These are phyloP conservation scores for Solanum pinnatisectum DNA, from an alignment of 257 asterid species.

Conservation along the genomic window DNA sequence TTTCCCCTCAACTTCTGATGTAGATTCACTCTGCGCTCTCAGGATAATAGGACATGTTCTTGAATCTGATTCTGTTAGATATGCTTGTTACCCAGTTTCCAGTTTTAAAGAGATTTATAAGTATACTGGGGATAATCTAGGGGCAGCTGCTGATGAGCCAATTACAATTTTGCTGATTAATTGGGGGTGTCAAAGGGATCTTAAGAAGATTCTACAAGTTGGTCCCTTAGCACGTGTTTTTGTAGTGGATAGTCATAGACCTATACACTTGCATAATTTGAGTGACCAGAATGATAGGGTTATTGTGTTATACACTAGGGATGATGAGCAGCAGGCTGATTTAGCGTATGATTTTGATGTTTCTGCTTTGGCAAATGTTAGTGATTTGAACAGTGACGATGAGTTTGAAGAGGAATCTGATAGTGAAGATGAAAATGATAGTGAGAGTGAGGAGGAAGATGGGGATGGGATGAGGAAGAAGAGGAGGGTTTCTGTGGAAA, in stretches of 20 bases:
- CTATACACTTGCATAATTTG: slow-evolving; percentile 87
- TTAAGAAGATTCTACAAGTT: slow-evolving; percentile 44
- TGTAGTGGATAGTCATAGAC: slow-evolving; percentile 95
- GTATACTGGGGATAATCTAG: slow-evolving; percentile 56
- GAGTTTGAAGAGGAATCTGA: slow-evolving; percentile 65
- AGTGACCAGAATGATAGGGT: slow-evolving; percentile 63
- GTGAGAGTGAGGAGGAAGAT: slow-evolving; percentile 42
- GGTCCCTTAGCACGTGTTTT: slow-evolving; percentile 64
- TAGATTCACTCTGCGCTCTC: slow-evolving; percentile 83
- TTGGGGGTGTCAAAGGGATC: slow-evolving; percentile 99
- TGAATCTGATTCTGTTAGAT: slow-evolving; percentile 90
- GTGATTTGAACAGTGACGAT: slow-evolving; percentile 76
- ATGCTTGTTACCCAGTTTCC: slow-evolving; percentile 94
- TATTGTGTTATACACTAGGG: slow-evolving; percentile 74
- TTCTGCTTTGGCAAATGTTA: slow-evolving; percentile 74
- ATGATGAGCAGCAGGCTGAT: slow-evolving; percentile 79
- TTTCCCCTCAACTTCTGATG: slow-evolving; percentile 94
- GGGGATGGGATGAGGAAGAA: slow-evolving; percentile 50
- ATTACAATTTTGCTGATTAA: slow-evolving; percentile 72
- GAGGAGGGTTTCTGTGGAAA: slow-evolving; percentile 38
- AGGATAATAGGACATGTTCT: slow-evolving; percentile 78
- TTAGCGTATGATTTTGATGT: slow-evolving; percentile 76
- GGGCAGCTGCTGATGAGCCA: slow-evolving; percentile 46
- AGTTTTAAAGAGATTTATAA: slow-evolving; percentile 83
- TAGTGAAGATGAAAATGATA: slow-evolving; percentile 54